phyloP scores from a whole-genome alignment of 1,284 basidiomycete species.

The Ustilago shanxiensis region DNA sequence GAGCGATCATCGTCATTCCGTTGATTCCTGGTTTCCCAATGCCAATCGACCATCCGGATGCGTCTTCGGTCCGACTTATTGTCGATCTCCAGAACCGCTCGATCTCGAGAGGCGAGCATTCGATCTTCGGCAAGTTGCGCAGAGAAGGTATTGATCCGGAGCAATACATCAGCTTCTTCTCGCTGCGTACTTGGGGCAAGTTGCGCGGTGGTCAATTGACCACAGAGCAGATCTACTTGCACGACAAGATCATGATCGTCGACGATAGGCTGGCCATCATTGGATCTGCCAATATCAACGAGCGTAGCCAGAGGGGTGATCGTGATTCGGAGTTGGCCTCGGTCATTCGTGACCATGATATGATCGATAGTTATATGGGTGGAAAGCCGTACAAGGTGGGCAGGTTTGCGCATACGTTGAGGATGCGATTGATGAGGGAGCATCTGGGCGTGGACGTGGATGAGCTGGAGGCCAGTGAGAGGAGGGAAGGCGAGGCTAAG shows the following conservation, averaged over 20 bases:
- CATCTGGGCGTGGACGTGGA: slow-evolving; percentile 97
- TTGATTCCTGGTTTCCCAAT: slow-evolving; percentile 93
- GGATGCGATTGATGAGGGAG: slow-evolving; percentile 94
- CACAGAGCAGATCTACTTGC: slow-evolving; percentile 79
- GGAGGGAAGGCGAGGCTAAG: slow-evolving; percentile 13
- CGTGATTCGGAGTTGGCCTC: slow-evolving; percentile 95
- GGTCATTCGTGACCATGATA: slow-evolving; percentile 93
- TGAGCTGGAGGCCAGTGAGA: slow-evolving; percentile 75
- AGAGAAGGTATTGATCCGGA: slow-evolving; percentile 88
- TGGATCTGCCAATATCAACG: slow-evolving; percentile 99
- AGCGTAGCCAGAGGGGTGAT: slow-evolving; percentile 93
- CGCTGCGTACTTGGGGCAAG: slow-evolving; percentile 92
- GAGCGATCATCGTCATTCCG: slow-evolving; percentile 92
- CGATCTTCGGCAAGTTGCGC: slow-evolving; percentile 87
- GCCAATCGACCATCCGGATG: slow-evolving; percentile 91
- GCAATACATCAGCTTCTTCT: slow-evolving; percentile 92
- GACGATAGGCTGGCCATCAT: slow-evolving; percentile 97
- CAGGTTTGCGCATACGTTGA: slow-evolving; percentile 92
- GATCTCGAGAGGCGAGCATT: slow-evolving; percentile 88
- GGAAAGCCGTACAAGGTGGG: slow-evolving; percentile 95
- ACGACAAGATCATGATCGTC: slow-evolving; percentile 82
- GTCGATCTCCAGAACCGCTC: slow-evolving; percentile 78
- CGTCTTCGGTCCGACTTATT: slow-evolving; percentile 79
- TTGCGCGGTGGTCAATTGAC: slow-evolving; percentile 85
- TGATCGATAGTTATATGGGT: slow-evolving; percentile 91